phyloP scores from a whole-genome alignment of 345 rosid species.

The Erodium maritimum region DNA sequence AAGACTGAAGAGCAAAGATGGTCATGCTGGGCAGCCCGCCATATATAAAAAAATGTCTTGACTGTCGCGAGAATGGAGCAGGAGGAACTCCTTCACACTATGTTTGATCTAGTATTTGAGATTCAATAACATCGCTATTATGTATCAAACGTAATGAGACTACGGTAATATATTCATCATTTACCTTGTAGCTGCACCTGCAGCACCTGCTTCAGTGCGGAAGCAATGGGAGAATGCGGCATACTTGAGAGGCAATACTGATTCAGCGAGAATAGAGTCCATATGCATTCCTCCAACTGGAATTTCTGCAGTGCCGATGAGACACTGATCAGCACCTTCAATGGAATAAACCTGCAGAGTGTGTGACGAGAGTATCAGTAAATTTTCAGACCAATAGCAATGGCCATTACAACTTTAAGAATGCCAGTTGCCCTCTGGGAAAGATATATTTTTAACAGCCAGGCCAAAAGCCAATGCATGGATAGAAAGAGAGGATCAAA shows the following conservation, averaged over 20 bases:
- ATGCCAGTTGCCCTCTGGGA: too few relatives aligned
- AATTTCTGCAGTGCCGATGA: constrained; percentile 94
- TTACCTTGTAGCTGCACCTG: constrained; percentile 75
- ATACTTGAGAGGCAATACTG: constrained; percentile 60
- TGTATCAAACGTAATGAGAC: background rate
- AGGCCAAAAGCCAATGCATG: too few relatives aligned
- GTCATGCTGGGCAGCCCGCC: too few relatives aligned
- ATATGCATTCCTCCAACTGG: constrained; percentile 94
- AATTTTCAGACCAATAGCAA: background rate
- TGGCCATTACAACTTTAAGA: too few relatives aligned
- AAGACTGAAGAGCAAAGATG: too few relatives aligned
- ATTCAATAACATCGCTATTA: background rate
- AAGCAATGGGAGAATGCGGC: constrained; percentile 86
- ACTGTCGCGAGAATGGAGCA: too few relatives aligned
- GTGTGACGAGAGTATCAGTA: background rate
- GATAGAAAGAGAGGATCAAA: too few relatives aligned
- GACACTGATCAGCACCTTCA: constrained; percentile 78
- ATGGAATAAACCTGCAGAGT: constrained; percentile 65
- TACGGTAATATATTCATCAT: background rate
- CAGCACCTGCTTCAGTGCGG: constrained; percentile 97
- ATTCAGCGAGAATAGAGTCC: constrained; percentile 72
- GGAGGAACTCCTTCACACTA: too few relatives aligned
- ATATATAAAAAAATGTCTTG: too few relatives aligned
- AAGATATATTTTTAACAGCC: too few relatives aligned
- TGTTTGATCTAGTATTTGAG: background rate